Percentiles rank a stretch among this genome's conserved stretches.
phyloP scores from a whole-genome alignment of 257 asterid species.

The Solanum habrochaites region DNA sequence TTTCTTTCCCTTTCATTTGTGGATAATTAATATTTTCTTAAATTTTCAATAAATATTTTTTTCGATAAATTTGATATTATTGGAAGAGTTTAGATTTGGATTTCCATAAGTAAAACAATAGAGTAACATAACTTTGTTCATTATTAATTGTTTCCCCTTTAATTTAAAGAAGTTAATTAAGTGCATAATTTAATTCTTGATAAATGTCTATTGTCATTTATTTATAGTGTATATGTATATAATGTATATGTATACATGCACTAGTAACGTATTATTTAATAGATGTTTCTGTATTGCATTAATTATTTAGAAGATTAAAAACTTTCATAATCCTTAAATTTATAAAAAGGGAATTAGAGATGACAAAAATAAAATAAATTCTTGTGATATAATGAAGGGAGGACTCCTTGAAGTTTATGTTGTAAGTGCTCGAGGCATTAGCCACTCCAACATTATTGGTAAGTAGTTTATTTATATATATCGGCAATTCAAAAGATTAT shows the following conservation, averaged over 20 bases:
- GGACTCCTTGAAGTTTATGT: constrained; percentile 69
- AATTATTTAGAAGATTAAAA: not conserved
- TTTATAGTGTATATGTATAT: not conserved
- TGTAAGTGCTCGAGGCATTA: constrained; percentile 61
- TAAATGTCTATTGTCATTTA: not conserved
- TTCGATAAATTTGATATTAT: not conserved
- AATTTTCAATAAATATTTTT: not conserved
- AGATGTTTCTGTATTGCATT: not conserved
- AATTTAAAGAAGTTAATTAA: not conserved
- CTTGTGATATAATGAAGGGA: constrained; percentile 33
- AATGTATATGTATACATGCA: not conserved
- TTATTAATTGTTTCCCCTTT: not conserved
- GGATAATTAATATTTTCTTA: not conserved
- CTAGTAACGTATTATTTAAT: not conserved
- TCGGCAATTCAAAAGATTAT: not conserved
- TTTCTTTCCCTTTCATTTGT: not conserved
- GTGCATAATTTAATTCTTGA: not conserved
- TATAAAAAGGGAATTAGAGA: not conserved
- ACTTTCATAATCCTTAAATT: not conserved
- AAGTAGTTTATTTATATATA: not conserved
- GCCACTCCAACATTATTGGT: constrained; percentile 27
- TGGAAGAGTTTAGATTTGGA: not conserved
- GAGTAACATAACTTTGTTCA: not conserved
- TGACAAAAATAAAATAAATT: not conserved
- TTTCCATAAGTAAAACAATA: not conserved